Conservation (phyloP, 768 basidiomycete genomes). For the Auricularia cornea region DNA sequence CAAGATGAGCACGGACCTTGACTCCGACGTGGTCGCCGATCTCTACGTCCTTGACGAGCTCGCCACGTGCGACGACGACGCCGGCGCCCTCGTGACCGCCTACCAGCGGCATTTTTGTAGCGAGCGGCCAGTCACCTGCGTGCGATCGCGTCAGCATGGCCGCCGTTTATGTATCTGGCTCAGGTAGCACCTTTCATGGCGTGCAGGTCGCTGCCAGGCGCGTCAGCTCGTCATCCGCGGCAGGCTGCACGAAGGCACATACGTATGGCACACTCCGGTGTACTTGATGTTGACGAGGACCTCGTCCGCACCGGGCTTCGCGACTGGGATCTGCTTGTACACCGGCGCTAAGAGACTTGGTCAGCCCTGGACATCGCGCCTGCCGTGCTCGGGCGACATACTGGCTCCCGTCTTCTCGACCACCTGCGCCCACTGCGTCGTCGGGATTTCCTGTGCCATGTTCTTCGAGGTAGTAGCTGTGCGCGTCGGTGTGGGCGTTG, state of each 20-base stretch:
- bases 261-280: conserved; percentile 79
- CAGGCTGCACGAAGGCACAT: background rate
- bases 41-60: conserved; percentile 54
- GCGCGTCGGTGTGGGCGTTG: too few relatives aligned
- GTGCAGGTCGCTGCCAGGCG: background rate
- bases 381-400: background rate
- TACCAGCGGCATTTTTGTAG: conserved; percentile 56
- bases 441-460: background rate
- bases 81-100: conserved; percentile 87
- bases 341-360: background rate
- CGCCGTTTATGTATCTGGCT: conserved; percentile 30
- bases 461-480: too few relatives aligned
- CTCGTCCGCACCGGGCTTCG: conserved; percentile 19
- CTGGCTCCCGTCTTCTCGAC: background rate
- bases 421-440: background rate
- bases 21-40: conserved; percentile 76
- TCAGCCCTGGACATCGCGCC: too few relatives aligned
- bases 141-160: conserved; percentile 74
- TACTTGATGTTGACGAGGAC: conserved; percentile 69
- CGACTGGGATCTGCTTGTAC: background rate
- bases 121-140: conserved; percentile 71
- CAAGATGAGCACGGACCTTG: conserved; percentile 29
- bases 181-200: background rate
- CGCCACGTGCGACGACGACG: conserved; percentile 68
- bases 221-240: background rate